phyloP scores from a whole-genome alignment of 441 rosid genomes.

The Croton laevigatus region DNA sequence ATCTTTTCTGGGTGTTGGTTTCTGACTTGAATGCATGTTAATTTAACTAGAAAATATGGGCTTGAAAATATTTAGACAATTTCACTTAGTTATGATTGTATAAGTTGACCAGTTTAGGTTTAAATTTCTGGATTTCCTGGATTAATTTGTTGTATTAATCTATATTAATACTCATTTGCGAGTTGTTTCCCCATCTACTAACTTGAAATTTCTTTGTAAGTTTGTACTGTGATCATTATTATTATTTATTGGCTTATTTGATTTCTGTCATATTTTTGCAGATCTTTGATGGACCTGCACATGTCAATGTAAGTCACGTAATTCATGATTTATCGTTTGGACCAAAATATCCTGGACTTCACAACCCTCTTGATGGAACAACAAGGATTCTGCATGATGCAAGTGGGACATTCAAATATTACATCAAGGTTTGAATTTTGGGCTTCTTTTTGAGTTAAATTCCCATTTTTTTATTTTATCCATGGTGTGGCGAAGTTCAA shows the following conservation, averaged over 20 bases:
- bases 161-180: background rate
- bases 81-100: background rate
- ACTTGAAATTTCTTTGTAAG: background rate
- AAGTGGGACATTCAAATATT: slow-evolving; percentile 91
- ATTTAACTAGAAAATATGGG: background rate
- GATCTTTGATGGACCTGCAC: slow-evolving; percentile 79
- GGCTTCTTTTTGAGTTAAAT: background rate
- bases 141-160: background rate
- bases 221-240: background rate
- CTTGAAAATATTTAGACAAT: background rate
- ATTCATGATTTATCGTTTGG: slow-evolving; percentile 93
- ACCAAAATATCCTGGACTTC: slow-evolving; percentile 82
- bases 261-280: slow-evolving; percentile 27
- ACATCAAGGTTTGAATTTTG: slow-evolving; percentile 69
- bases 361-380: slow-evolving; percentile 89
- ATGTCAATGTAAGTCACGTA: slow-evolving; percentile 83
- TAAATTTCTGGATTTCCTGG: background rate
- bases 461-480: background rate
- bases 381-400: slow-evolving; percentile 57
- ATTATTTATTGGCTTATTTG: background rate
- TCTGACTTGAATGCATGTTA: background rate
- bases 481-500: background rate
- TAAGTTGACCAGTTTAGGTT: background rate
- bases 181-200: background rate
- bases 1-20: background rate